These are phyloP conservation scores for Penicillium daleae DNA, from an alignment of 495 filamentous ascomycete species.

Conservation along the genomic window DNA sequence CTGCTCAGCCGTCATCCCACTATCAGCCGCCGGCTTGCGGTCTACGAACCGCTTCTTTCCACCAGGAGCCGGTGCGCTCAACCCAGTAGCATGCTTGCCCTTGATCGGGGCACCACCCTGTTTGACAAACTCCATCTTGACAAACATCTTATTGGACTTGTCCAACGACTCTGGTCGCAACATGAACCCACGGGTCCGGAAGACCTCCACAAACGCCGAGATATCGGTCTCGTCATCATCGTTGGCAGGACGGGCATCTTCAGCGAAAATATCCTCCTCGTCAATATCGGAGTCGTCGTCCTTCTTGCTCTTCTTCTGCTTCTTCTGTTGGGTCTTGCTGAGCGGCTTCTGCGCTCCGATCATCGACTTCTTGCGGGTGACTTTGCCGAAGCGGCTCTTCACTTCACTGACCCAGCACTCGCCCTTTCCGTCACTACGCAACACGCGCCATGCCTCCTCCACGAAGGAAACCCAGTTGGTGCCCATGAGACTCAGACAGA, in stretches of 20 bases:
- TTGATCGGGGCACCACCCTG: conserved; percentile 61
- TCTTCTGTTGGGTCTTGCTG: conserved; percentile 59
- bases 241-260: conserved; percentile 46
- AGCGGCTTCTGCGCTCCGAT: conserved; percentile 66
- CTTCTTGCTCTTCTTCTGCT: conserved; percentile 43
- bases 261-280: conserved; percentile 51
- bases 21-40: conserved; percentile 55
- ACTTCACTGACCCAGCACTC: conserved; percentile 98
- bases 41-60: conserved; percentile 65
- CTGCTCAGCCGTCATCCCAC: conserved; percentile 51
- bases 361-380: conserved; percentile 57
- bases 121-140: conserved; percentile 93
- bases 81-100: conserved; percentile 65
- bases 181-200: conserved; percentile 76
- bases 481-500: conserved; percentile 97
- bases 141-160: conserved; percentile 95
- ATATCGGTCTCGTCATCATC: conserved; percentile 75
- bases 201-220: conserved; percentile 82
- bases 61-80: conserved; percentile 37
- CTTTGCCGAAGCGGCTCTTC: conserved; percentile 82
- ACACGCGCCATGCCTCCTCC: conserved; percentile 88
- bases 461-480: conserved; percentile 97
- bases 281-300: conserved; percentile 45
- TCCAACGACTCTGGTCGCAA: conserved; percentile 69
- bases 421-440: conserved; percentile 78